Conservation (phyloP, 345 rosid genomes). For the Noccaea caerulescens region DNA sequence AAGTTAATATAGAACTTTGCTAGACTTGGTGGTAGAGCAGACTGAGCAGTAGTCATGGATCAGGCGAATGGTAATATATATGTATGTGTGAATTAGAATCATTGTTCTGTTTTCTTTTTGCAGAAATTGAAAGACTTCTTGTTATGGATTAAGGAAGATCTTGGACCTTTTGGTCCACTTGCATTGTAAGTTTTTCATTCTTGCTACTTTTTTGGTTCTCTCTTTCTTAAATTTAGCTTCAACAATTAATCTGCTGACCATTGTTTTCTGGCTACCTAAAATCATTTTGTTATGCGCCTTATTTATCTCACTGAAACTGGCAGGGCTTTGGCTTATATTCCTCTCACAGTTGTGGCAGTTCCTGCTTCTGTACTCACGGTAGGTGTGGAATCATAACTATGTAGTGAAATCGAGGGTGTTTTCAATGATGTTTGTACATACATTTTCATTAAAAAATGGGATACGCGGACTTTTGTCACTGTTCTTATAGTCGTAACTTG, state of each 20-base stretch:
- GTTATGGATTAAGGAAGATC: constrained; percentile 63
- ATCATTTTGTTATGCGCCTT: neutral
- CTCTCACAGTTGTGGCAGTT: constrained; percentile 56
- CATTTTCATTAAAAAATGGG: neutral
- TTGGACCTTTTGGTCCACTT: constrained; percentile 63
- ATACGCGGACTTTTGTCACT: neutral
- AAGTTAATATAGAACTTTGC: constrained; percentile 18
- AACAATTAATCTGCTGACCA: neutral
- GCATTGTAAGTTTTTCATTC: constrained; percentile 51
- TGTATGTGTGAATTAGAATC: neutral
- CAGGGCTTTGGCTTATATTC: constrained; percentile 57
- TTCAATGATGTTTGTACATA: constrained; percentile 5
- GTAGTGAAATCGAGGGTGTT: constrained; percentile 13
- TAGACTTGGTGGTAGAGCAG: neutral
- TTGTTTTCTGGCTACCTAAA: neutral
- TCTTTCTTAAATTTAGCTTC: neutral
- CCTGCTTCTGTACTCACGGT: constrained; percentile 68
- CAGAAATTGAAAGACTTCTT: constrained; percentile 56
- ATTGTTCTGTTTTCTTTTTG: constrained; percentile 7
- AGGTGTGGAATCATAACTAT: constrained; percentile 32
- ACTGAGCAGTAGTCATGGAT: neutral
- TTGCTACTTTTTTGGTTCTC: constrained; percentile 7
- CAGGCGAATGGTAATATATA: constrained; percentile 1
- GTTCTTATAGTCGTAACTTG: constrained; percentile 8
- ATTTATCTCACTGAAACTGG: constrained; percentile 1